These are phyloP conservation scores for Ottelia alismoides DNA, from an alignment of 106 monocot species.

Conservation along the genomic window DNA sequence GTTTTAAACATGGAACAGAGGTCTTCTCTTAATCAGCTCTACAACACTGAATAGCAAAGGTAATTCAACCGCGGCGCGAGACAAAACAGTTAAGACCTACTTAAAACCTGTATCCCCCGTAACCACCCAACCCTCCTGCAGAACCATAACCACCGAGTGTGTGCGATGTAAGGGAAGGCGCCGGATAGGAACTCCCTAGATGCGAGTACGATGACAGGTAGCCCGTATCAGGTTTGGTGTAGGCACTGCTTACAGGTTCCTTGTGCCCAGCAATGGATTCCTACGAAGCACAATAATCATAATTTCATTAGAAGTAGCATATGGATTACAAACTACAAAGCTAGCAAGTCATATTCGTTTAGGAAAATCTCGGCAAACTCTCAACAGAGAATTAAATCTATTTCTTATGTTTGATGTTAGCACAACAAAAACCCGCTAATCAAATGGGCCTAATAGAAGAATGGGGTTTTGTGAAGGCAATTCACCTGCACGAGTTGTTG, in stretches of 20 bases:
- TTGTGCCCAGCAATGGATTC: conserved; percentile 16
- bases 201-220: conserved; percentile 16
- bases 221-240: conserved; percentile 6
- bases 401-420: background rate
- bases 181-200: conserved; percentile 1
- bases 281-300: no score
- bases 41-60: no score
- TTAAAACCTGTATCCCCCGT: conserved; percentile 16
- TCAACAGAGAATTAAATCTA: background rate
- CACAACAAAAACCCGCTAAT: no score
- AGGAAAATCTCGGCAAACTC: background rate
- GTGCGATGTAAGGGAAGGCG: conserved; percentile 5
- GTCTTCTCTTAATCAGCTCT: no score
- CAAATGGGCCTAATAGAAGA: background rate
- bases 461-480: background rate
- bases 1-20: no score
- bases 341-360: background rate
- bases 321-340: no score
- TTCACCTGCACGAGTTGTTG: conserved; percentile 34
- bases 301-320: no score
- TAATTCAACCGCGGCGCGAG: no score
- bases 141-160: conserved; percentile 12
- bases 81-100: no score
- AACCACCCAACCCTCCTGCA: conserved; percentile 7
- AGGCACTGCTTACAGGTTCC: conserved; percentile 4